Base-by-base conservation (phyloP, 2,329 filamentous ascomycete genomes). In the Exserohilum rostratum region DNA sequence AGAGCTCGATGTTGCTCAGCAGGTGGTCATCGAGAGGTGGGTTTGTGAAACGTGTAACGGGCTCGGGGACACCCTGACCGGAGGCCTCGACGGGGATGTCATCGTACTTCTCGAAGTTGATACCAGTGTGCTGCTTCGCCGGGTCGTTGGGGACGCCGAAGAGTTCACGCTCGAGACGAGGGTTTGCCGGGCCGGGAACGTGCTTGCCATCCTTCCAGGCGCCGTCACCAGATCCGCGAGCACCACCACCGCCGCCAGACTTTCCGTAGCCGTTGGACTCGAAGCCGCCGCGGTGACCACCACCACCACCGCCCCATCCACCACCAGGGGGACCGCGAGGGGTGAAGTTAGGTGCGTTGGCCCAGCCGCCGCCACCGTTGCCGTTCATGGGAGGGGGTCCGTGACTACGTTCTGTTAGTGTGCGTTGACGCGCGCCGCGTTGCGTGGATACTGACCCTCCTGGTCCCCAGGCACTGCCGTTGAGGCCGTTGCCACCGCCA, bases 51-150 rank as follows among this genome's bases (percentile, higher is more conserved):
- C 87, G 84, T 64, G 88, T 88, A 65, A 97, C 91, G 35, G 93
- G 90, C 73, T 98, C 95, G 40, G 95, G 95, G 48, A 98, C 92
- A 73, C 96, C 87, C 49, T 91, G 88, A 57, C 95, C 95, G 57
- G 93, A 97, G 61, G 95, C 95, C 80, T 98, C 95, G 63, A 99
- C 95, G 50, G 95, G 95, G 65, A 99, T 99, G 78, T 99, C 95
- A 74, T 99, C 95, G 80, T 99, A 99, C 84, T 99, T 99, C 82
- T 96, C 89, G 76, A 99, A 99, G 86, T 99, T 99, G 89, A 99
- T 98, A 79, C 95, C 95, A 30, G 92, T 97, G 72, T 96, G 90
- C 78, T 96, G 90, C 85, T 97, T 98, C 65, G 89, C 87, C 61
- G 93, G 91, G 73, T 98, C 95, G 77, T 98, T 93, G 68, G 88